Evolutionary conservation across 345 rosid genomes (phyloP), one percentile per base, ranked within the genome.

Genomic region (Dipteronia sinensis): DNA sequence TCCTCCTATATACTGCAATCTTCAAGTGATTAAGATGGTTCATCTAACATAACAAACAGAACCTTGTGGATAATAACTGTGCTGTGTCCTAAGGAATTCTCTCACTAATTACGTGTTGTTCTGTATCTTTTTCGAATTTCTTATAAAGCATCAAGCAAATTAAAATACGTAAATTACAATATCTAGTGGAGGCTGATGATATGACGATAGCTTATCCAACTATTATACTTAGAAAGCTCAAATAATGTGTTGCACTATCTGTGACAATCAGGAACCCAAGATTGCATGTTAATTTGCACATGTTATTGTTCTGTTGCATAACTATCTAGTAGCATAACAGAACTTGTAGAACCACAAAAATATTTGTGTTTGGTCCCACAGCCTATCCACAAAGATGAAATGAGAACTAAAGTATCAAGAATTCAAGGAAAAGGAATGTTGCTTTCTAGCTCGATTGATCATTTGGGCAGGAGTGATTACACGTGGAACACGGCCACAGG

Each of bases 391-490:
- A 47, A 64, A 29, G 27, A 70, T 23, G 16, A 62, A 29, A 47
- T 22, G 67, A 56, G 55, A 77, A 74, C 38, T 56, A 40, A 80
- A 23, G 13, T 51, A 56, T 38, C 78, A 47, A 20, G 29, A 65
- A 74, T 65, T 72, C 46, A 79, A 69, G 73, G 31, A 82, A 76
- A 75, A 40, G 44, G 64, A 68, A 69, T 42, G 77, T 38, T 15
- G 19, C 96, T 86, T 90, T 92, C 98, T 96, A 62, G 99, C 97
- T 75, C 89, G 92, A 77, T 83, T 84, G 71, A 96, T 94, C 93
- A 96, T 92, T 75, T 90, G 94, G 7, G 99, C 94, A 47, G 99
- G 99, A 68, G 99, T 96, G 44, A 94, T 87, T 78, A 92, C 86
- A 68, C 86, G 98, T 42, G 98, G 97, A 65, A 83, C 88, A 16